These are phyloP conservation scores for Withania somnifera DNA, from an alignment of 305 asterid genomes.

Conservation along the genomic window DNA sequence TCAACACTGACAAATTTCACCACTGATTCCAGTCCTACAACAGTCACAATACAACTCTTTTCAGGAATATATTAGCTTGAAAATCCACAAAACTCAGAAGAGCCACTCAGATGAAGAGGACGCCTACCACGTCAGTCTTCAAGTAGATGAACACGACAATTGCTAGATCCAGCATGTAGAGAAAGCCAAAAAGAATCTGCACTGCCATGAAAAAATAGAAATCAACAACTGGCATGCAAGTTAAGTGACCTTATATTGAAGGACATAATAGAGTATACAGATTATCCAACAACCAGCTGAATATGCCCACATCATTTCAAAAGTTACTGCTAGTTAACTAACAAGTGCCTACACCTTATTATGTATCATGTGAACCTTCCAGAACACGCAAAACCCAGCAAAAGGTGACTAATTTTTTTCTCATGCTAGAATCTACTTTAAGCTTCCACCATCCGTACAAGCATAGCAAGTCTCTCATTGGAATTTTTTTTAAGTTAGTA, in stretches of 20 bases:
- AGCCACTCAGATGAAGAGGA: not conserved
- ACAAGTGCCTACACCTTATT: not conserved
- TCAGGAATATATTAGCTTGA: not conserved
- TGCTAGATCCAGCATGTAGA: conserved; percentile 73
- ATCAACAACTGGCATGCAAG: not conserved
- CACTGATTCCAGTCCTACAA: not conserved
- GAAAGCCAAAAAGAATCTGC: conserved; percentile 80
- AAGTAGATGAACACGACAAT: conserved; percentile 58
- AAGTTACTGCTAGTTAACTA: not conserved
- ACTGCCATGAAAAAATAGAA: conserved; percentile 14
- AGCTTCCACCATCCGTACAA: not conserved
- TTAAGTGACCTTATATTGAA: not conserved
- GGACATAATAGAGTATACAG: not conserved
- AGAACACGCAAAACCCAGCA: not conserved
- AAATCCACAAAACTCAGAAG: not conserved
- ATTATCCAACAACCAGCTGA: not conserved
- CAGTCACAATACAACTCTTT: not conserved
- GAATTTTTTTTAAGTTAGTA: not conserved
- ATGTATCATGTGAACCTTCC: not conserved
- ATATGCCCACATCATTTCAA: not conserved
- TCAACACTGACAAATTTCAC: not conserved
- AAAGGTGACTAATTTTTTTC: not conserved
- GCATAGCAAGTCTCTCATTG: not conserved
- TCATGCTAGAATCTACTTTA: not conserved
- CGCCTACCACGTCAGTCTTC: conserved; percentile 77